Conservation (phyloP, 139 green algal genomes). For the Picochlorum sp. region DNA sequence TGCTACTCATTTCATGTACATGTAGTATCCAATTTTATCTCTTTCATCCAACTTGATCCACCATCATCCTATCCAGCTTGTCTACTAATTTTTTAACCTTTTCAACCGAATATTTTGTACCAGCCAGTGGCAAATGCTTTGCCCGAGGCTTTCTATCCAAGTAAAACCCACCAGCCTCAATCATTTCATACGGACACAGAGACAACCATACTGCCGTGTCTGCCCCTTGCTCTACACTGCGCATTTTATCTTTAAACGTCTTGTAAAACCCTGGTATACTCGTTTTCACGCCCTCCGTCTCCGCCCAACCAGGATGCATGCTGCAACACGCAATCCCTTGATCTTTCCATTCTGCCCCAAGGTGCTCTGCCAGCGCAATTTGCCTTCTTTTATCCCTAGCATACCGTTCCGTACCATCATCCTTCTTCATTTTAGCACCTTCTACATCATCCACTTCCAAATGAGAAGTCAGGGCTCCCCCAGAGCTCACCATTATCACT, state of each 20-base stretch:
- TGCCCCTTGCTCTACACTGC: constrained; percentile 30
- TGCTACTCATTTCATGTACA: neutral
- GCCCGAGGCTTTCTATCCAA: constrained; percentile 36
- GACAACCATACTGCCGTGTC: constrained; percentile 56
- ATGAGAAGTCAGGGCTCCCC: constrained; percentile 41
- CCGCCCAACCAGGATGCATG: constrained; percentile 39
- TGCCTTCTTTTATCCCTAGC: constrained; percentile 51
- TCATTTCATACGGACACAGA: constrained; percentile 27
- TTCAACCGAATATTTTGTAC: constrained; percentile 29
- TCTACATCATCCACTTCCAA: constrained; percentile 40
- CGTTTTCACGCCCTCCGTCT: constrained; percentile 47
- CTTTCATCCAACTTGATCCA: too few species aligned
- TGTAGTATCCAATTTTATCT: too few species aligned
- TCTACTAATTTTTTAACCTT: constrained; percentile 27
- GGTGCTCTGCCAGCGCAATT: constrained; percentile 33
- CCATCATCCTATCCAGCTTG: neutral
- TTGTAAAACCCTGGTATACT: constrained; percentile 50
- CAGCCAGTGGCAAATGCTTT: constrained; percentile 39
- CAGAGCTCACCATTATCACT: constrained; percentile 47
- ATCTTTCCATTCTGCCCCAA: constrained; percentile 23
- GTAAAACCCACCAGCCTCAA: constrained; percentile 52
- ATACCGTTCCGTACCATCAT: constrained; percentile 26
- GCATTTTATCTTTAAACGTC: constrained; percentile 32
- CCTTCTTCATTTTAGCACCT: neutral
- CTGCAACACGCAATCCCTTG: neutral